Base-by-base conservation (phyloP, 352 stramenopile species). In the Pythium apleroticum region DNA sequence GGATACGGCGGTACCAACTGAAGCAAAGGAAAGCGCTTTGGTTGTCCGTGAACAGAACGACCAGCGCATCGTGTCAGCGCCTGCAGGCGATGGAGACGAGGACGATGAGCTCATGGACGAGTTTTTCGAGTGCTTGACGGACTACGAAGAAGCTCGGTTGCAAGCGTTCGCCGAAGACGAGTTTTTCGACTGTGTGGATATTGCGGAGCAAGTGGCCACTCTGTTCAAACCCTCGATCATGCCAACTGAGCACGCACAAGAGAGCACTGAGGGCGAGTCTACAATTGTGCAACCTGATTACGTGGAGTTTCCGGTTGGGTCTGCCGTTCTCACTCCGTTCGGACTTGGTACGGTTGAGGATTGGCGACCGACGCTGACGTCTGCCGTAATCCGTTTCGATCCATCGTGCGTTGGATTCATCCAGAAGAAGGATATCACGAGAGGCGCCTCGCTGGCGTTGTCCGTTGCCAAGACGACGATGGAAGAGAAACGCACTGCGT, bases 181-280 rank as follows among this genome's bases (percentile, higher is more conserved):
- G 39, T 96, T 92, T 62, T 96, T 91, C 45, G 87, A 96, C 54
- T 94, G 87, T 56, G 53, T 93, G 8, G 80, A 91, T 52, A 63
- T 92, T 12, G 79, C 80, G 43, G 71, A 90, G 27, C 72, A 81
- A 10, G 77, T 94, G 2, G 66, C 78, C 7, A 45, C 53, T 22
- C 72, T 81, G 41, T 90, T 93, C 45, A 30, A 57, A 22, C 28
- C 73, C 17, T 8, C 33, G 24, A 19, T 33, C 9, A 27, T 43
- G 20, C 46, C 17, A 33, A 48, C 37, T 11, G 25, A 33, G 30
- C 33, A 20, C 17, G 24, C n/a, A n/a, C n/a, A n/a, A n/a, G n/a
- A n/a, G 6, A 37, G 14, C 24, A 43, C 2, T 39, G n/a, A 28
- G 17, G 25, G 1, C 24, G 63, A 65, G 43, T 22, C 59, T 41